These are phyloP conservation scores for Sparassis latifolia DNA, from an alignment of 1,284 basidiomycete genomes.

Conservation along the genomic window DNA sequence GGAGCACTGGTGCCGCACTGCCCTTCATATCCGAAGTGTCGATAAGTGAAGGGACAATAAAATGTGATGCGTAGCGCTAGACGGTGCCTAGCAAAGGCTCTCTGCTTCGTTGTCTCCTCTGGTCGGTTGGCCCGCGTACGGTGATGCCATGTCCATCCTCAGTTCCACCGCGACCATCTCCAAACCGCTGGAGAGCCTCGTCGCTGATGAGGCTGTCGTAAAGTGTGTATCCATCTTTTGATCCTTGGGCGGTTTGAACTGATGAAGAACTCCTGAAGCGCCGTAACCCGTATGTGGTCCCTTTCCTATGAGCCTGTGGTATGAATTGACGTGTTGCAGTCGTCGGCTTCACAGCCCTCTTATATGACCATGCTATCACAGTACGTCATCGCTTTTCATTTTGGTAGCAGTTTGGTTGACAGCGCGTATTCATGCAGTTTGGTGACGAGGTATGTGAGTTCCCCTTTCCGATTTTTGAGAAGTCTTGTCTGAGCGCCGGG, in stretches of 20 bases:
- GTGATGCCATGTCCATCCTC: constrained; percentile 16
- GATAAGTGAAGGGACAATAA: constrained; percentile 15
- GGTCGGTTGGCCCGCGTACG: constrained; percentile 11
- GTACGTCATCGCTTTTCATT: constrained; percentile 10
- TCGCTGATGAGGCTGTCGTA: constrained; percentile 20
- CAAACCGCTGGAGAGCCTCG: constrained; percentile 15
- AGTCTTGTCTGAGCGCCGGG: background rate
- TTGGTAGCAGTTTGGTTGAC: background rate
- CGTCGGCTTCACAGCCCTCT: constrained; percentile 21
- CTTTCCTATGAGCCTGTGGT: background rate
- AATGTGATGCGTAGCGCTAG: constrained; percentile 5
- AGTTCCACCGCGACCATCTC: constrained; percentile 10
- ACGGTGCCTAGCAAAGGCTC: background rate
- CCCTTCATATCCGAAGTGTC: too few species aligned
- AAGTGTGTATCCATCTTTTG: constrained; percentile 17
- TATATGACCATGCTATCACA: constrained; percentile 26
- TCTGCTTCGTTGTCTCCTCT: too few species aligned
- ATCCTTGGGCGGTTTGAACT: background rate
- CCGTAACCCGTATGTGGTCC: constrained; percentile 21
- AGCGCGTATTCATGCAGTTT: constrained; percentile 11
- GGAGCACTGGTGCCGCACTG: too few species aligned
- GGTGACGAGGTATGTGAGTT: constrained; percentile 19
- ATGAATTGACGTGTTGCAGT: constrained; percentile 11
- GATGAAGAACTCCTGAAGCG: constrained; percentile 12
- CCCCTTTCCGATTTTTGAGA: background rate